Evolutionary conservation across 2,329 filamentous ascomycete genomes (phyloP).

Genomic region (Aureobasidium sp.): DNA sequence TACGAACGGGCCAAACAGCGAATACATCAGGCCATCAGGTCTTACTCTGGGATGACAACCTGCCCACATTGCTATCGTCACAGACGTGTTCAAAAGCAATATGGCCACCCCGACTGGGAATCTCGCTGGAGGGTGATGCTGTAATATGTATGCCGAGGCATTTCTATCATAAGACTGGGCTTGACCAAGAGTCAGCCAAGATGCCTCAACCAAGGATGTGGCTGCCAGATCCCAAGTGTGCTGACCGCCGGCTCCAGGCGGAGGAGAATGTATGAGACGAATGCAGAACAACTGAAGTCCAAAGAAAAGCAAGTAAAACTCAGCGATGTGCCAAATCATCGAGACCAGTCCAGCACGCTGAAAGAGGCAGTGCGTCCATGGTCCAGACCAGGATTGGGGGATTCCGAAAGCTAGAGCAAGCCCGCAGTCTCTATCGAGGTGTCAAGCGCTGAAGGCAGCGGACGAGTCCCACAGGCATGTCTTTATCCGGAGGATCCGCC

Average conservation of each 20-base stretch:
- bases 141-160: too few relatives aligned
- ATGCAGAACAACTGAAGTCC: background rate
- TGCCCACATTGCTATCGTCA: too few relatives aligned
- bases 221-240: background rate
- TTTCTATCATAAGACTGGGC: background rate
- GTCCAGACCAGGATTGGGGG: background rate
- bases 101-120: too few relatives aligned
- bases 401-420: background rate
- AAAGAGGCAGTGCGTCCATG: constrained; percentile 3
- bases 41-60: too few relatives aligned
- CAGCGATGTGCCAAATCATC: background rate
- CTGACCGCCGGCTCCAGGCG: background rate
- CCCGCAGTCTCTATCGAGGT: background rate
- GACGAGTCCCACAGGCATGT: background rate
- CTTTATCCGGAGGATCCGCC: constrained; percentile 3
- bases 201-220: background rate
- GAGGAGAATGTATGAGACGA: background rate
- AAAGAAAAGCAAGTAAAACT: background rate
- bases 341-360: background rate
- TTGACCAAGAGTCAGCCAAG: background rate
- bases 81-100: too few relatives aligned
- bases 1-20: too few relatives aligned
- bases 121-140: too few relatives aligned
- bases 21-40: too few relatives aligned
- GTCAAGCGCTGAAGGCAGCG: background rate